Conservation (phyloP, 306 rosid genomes). For the Pterocarpus santalinus region DNA sequence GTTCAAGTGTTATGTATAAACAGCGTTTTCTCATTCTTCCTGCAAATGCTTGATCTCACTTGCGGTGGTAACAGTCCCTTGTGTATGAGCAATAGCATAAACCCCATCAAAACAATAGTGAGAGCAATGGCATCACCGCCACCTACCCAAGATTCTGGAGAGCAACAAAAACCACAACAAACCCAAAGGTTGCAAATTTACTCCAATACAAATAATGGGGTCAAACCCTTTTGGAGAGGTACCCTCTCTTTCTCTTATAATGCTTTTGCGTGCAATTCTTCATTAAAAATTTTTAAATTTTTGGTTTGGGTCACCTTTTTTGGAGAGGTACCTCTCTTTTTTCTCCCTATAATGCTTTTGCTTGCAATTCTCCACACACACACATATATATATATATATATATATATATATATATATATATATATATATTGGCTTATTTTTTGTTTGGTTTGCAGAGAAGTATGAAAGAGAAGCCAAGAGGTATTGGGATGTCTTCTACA, state of each 20-base stretch:
- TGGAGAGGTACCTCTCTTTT: neutral
- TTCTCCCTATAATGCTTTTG: neutral
- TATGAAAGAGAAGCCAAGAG: conserved; percentile 90
- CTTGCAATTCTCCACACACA: neutral
- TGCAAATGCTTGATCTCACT: conserved; percentile 41
- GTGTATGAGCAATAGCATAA: neutral
- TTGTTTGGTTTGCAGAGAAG: conserved; percentile 61
- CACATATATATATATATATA: too few species aligned
- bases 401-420: too few species aligned
- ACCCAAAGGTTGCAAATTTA: conserved; percentile 77
- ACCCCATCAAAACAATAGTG: conserved; percentile 10
- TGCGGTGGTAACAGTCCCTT: neutral
- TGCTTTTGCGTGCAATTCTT: neutral
- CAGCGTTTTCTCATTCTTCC: neutral
- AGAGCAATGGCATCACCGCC: conserved; percentile 63
- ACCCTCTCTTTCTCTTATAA: neutral
- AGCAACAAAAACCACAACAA: conserved; percentile 53
- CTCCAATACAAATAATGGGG: conserved; percentile 65
- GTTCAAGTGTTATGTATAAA: neutral
- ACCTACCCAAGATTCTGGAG: conserved; percentile 51
- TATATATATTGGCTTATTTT: too few species aligned
- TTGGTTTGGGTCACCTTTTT: too few species aligned
- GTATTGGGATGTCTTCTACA: conserved; percentile 96
- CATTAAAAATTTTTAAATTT: too few species aligned
- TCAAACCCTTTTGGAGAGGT: conserved; percentile 93